Evolutionary conservation across 148 eudicot genomes (phyloP), one percentile per base, ranked within the genome.

Genomic region (Nyssa sinensis): DNA sequence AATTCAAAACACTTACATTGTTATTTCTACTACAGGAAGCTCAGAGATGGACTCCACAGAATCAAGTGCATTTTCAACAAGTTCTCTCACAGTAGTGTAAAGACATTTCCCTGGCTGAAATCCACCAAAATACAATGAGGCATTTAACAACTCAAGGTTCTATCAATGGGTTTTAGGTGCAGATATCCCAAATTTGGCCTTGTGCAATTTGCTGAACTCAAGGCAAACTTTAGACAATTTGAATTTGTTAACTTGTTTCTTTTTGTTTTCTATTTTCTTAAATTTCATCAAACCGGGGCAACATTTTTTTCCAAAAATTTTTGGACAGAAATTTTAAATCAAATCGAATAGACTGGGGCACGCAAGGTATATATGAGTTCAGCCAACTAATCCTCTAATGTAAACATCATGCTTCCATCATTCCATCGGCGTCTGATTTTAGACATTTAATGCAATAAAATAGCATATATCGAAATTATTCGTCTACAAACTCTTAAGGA

Each of bases 61-160:
- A 86, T 96, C 99, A 80, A 96, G 93, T 21, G 98, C 85, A 87
- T 96, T 96, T 82, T 96, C 99, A 66, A 96, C 97, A 74, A 96
- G 91, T 86, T 96, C 99, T 79, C 99, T 83, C 71, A 96, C 97
- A 41, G 99, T 96, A 49, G 99, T 96, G 76, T 96, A 96, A 64
- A 96, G 83, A 39, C 81, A 77, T 75, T 96, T 96, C 47, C 99
- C 99, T 23, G 98, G 99, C 99, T 96, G 82, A 77, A 73, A 76
- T 66, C 12, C 34, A 67, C 9, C 33, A 47, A 51, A 29, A 66
- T 21, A 55, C 0, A 55, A 17, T 55, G 59, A 23, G 6, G 59
- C 17, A 55, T 17, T 55, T 55, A 11, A 55, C 24, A 3, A 55
- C 21, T 3, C 17, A 55, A 55, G 6, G 1, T 19, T 55, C 21